Base-by-base conservation (phyloP, 192 early-diverging fungal genomes). In the Radiomyces spectabilis region DNA sequence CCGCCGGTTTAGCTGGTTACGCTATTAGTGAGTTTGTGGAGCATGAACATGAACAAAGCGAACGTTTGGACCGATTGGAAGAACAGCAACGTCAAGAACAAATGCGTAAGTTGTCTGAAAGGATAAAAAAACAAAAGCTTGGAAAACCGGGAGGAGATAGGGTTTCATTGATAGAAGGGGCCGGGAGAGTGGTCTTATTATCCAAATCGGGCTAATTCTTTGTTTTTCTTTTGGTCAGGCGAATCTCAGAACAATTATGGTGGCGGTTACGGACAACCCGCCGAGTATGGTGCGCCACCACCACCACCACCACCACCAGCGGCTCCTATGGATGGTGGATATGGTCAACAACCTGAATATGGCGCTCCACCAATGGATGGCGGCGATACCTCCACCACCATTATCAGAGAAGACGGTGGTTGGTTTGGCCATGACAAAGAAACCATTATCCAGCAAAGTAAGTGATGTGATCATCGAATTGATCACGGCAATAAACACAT, bases 341-440 rank as follows among this genome's bases (percentile, higher is more conserved):
- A 48, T 12, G 24, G 24, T 9, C 46, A 48, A 31, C 46, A 27
- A 15, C 24, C 12, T 13, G 24, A 29, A 27, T 21, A 48, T 29
- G 15, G 25, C 24, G 15, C 46, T 21, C 16, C 25, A 48, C 24
- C 24, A 48, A 27, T 21, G 30, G 0, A 46, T 9, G 49, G 49
- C 9, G 49, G 49, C 31, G 63, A 51, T 41, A 40, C 18, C 15
- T 51, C 43, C 15, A 53, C 63, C 9, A 66, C 64, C 31, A 32
- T 66, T 39, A 66, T 59, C 51, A 41, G 51, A 9, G 52, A 66
- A 33, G 64, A 59, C 31, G 45, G 53, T 33, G 57, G 57, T 24
- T 60, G 51, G 52, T 66, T 59, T 50, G 57, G 57, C 19, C 37
- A 30, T 25, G 64, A 66, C 37, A 50, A 34, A 5, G 46, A 59